Evolutionary conservation across 1,284 basidiomycete genomes (phyloP).

Genomic region (Pseudozyma sp.): DNA sequence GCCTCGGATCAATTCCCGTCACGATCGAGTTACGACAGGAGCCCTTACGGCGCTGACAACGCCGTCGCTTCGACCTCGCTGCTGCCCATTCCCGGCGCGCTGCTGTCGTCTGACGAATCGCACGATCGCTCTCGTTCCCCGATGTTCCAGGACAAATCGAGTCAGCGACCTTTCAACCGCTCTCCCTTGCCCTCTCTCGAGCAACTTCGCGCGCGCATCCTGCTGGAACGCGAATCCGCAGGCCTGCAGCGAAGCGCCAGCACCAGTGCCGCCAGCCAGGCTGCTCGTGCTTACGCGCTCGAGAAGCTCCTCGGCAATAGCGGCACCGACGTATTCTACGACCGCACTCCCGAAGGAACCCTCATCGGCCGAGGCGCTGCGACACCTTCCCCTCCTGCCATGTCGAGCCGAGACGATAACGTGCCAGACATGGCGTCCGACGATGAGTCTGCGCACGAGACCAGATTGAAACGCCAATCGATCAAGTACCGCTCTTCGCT

Average conservation of each 20-base stretch:
- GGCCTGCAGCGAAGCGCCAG: conserved; percentile 59
- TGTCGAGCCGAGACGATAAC: conserved; percentile 13
- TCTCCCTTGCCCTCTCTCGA: conserved; percentile 64
- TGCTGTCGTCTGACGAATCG: conserved; percentile 13
- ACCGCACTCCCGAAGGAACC: conserved; percentile 46
- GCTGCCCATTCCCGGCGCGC: background rate
- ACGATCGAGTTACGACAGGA: background rate
- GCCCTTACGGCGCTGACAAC: background rate
- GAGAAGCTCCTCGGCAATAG: conserved; percentile 65
- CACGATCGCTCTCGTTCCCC: conserved; percentile 37
- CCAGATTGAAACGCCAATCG: conserved; percentile 29
- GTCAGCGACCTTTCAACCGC: conserved; percentile 32
- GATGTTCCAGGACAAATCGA: conserved; percentile 21
- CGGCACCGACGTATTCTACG: conserved; percentile 47
- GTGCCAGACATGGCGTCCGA: conserved; percentile 41
- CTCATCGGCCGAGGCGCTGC: conserved; percentile 37
- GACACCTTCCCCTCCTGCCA: conserved; percentile 29
- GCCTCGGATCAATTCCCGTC: conserved; percentile 4
- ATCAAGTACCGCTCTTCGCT: conserved; percentile 35
- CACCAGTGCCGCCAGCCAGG: conserved; percentile 62
- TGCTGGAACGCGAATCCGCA: conserved; percentile 57
- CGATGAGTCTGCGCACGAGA: conserved; percentile 36
- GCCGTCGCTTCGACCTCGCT: conserved; percentile 10
- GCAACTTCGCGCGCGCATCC: conserved; percentile 62
- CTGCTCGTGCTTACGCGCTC: conserved; percentile 64